Percentiles rank a stretch among this genome's conserved stretches.
Conservation (phyloP, 2,329 filamentous ascomycete species). For the Neofusicoccum sp. region DNA sequence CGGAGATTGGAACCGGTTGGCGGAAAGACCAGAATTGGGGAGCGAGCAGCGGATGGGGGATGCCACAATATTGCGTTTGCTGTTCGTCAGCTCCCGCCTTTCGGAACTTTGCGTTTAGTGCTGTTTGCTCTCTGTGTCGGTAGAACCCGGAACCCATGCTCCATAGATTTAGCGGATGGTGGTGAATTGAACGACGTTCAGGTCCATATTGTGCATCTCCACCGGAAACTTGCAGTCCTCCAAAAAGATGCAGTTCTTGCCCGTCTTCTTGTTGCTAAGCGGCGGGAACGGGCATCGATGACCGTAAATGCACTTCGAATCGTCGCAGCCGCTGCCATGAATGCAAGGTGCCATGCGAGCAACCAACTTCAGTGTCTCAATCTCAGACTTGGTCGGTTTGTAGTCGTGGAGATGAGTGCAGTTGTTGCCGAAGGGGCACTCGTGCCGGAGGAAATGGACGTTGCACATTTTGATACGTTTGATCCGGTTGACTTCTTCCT, state of each 20-base stretch:
- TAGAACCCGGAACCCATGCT: no score
- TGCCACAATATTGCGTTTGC: no score
- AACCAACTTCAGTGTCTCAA: constrained; percentile 55
- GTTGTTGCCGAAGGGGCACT: constrained; percentile 54
- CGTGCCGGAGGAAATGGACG: constrained; percentile 57
- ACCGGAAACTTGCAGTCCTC: constrained; percentile 57
- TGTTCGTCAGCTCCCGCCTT: no score
- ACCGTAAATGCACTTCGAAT: constrained; percentile 62
- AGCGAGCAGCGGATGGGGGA: no score
- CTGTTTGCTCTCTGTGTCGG: no score
- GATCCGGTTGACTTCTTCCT: constrained; percentile 57
- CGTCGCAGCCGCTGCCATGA: constrained; percentile 57
- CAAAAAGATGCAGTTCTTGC: constrained; percentile 57
- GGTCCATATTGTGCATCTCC: constrained; percentile 59
- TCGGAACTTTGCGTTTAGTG: no score
- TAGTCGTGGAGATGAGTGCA: constrained; percentile 59
- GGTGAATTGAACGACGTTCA: constrained; percentile 53
- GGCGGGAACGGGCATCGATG: constrained; percentile 58
- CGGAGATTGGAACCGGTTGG: no score
- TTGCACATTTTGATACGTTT: constrained; percentile 65
- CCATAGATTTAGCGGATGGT: constrained; percentile 29
- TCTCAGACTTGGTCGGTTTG: constrained; percentile 53
- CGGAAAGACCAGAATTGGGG: no score
- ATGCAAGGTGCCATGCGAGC: constrained; percentile 63
- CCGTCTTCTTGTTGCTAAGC: constrained; percentile 41